Percentiles rank a stretch among this genome's conserved stretches.
Conservation (phyloP, 2,329 filamentous ascomycete genomes). For the Fusarium papillatum region DNA sequence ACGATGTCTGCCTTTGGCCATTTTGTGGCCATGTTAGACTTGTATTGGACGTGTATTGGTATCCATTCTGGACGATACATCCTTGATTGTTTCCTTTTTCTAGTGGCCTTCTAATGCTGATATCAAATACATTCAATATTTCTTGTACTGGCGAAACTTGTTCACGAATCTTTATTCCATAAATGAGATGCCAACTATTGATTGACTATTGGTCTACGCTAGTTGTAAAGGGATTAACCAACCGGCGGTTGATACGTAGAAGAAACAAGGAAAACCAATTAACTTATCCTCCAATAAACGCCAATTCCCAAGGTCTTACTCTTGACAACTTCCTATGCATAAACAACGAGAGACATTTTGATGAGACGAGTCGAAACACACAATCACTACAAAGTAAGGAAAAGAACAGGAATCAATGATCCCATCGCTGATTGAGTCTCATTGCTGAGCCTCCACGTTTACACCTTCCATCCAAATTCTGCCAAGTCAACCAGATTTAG, state of each 20-base stretch:
- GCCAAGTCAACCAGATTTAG: slow-evolving; percentile 55
- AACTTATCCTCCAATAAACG: slow-evolving; percentile 18
- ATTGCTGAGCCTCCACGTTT: neutral
- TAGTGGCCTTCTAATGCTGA: slow-evolving; percentile 76
- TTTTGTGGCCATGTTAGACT: slow-evolving; percentile 38
- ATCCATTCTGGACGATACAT: slow-evolving; percentile 45
- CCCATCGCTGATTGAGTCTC: neutral
- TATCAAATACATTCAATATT: slow-evolving; percentile 64
- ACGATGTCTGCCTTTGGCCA: slow-evolving; percentile 19
- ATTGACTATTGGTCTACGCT: slow-evolving; percentile 5
- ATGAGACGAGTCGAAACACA: neutral
- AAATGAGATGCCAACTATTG: neutral
- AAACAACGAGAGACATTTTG: slow-evolving; percentile 17
- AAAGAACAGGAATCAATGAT: neutral
- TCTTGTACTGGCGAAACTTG: slow-evolving; percentile 32
- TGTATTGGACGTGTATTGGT: slow-evolving; percentile 43
- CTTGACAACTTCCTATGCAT: neutral
- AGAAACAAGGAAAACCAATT: slow-evolving; percentile 10
- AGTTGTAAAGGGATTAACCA: neutral
- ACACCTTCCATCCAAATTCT: neutral
- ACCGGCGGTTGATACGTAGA: neutral
- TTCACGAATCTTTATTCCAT: neutral
- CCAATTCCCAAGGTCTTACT: slow-evolving; percentile 4
- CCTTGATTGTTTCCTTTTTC: slow-evolving; percentile 60
- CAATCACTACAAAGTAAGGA: slow-evolving; percentile 13